Percentiles rank a stretch among this genome's conserved stretches.
Conservation (phyloP, 208 protist genomes). For the Paratrypanosoma confusum region DNA sequence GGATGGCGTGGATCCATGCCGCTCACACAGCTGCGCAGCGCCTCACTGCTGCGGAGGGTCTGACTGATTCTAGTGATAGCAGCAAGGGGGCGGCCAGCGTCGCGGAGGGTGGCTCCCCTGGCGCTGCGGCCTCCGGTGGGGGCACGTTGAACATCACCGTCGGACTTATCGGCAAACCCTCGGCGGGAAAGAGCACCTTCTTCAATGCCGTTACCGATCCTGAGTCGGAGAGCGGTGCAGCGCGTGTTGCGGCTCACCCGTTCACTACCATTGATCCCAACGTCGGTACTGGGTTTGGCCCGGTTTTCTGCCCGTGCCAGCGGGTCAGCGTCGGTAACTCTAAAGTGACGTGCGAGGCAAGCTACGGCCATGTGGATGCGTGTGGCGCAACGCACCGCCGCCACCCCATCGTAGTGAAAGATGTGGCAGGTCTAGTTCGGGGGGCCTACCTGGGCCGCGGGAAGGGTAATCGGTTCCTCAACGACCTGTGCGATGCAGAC, state of each 20-base stretch:
- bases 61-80: background rate
- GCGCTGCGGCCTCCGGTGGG: constrained; percentile 6
- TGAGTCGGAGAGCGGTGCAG: constrained; percentile 53
- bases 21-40: background rate
- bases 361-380: constrained; percentile 3
- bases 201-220: constrained; percentile 90
- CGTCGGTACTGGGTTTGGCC: constrained; percentile 41
- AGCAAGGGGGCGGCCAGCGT: too few relatives aligned
- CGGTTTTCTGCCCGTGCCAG: constrained; percentile 61
- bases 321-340: constrained; percentile 6
- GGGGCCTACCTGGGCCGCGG: constrained; percentile 90
- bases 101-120: background rate
- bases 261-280: constrained; percentile 95
- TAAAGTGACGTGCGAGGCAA: constrained; percentile 35
- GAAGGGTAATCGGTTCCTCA: constrained; percentile 92
- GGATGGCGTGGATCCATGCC: background rate
- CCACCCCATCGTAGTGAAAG: constrained; percentile 76
- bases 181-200: constrained; percentile 89
- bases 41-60: background rate
- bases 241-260: constrained; percentile 83
- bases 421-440: constrained; percentile 91
- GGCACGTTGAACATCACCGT: constrained; percentile 73
- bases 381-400: constrained; percentile 30
- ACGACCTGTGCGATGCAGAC: constrained; percentile 89
- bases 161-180: constrained; percentile 90